phyloP scores from a whole-genome alignment of 495 filamentous ascomycete genomes.

The Haplographium delicatum region DNA sequence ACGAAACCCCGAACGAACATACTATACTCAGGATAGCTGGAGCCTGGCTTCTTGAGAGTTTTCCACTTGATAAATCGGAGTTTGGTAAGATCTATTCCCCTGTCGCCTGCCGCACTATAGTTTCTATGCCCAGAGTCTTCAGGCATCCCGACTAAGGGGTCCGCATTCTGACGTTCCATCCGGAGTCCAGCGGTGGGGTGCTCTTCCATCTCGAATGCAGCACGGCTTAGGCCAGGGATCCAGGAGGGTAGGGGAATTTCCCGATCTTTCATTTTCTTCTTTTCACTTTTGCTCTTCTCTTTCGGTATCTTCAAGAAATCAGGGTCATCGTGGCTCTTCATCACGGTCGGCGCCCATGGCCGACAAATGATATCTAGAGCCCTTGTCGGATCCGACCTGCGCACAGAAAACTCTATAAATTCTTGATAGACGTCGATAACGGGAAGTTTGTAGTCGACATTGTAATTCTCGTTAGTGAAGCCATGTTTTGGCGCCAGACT shows the following conservation, averaged over 20 bases:
- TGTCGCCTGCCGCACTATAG: background rate
- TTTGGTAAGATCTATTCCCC: background rate
- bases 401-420: background rate
- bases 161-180: constrained; percentile 1
- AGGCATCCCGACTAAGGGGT: constrained; percentile 28
- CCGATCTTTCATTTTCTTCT: background rate
- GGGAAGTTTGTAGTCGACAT: background rate
- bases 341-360: constrained; percentile 1
- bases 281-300: background rate
- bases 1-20: constrained; percentile 3
- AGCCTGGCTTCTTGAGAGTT: constrained; percentile 21
- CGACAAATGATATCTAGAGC: constrained; percentile 3
- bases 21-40: background rate
- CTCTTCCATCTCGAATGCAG: constrained; percentile 1
- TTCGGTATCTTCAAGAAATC: background rate
- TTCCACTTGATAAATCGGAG: background rate
- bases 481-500: background rate
- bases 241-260: background rate
- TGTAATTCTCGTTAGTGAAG: background rate
- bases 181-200: background rate
- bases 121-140: background rate
- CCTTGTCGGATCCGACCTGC: background rate
- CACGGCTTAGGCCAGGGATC: background rate
- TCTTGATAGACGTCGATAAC: constrained; percentile 1
- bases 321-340: background rate